Percentiles rank a stretch among this genome's conserved stretches.
These are phyloP conservation scores for Sordariomycetes sp. DNA, from an alignment of 2,329 filamentous ascomycete genomes.

Conservation along the genomic window DNA sequence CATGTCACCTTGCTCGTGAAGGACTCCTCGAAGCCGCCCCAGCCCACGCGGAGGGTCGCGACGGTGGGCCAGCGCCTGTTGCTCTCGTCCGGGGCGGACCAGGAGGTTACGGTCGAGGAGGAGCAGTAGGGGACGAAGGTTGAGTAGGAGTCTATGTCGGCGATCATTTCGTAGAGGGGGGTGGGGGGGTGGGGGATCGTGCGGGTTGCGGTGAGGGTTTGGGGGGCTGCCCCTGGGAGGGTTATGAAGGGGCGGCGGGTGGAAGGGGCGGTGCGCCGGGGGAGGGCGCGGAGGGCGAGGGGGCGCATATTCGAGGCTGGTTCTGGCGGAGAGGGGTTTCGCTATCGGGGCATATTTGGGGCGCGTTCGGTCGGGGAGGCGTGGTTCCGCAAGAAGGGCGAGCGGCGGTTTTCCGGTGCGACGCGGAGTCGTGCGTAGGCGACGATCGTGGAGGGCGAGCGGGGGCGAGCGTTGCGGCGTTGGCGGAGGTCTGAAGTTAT, in stretches of 20 bases:
- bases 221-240: conserved; percentile 21
- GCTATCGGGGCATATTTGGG: not conserved
- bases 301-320: not conserved
- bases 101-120: conserved; percentile 61
- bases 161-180: conserved; percentile 71
- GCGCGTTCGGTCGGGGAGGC: conserved; percentile 7
- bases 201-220: conserved; percentile 60
- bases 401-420: no score
- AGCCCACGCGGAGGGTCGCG: conserved; percentile 74
- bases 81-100: conserved; percentile 29
- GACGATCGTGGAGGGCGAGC: not conserved
- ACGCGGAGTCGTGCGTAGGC: not conserved
- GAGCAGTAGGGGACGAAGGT: conserved; percentile 88
- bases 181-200: conserved; percentile 60
- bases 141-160: conserved; percentile 75
- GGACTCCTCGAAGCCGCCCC: conserved; percentile 68
- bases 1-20: conserved; percentile 76
- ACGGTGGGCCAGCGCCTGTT: conserved; percentile 50
- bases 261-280: not conserved
- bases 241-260: conserved; percentile 26
- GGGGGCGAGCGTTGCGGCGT: conserved; percentile 8
- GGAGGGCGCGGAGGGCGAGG: conserved; percentile 3
- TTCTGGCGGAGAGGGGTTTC: no score
- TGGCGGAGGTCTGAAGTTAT: conserved; percentile 10
- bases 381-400: conserved; percentile 5